A percentile compares a stretch with the other conserved stretches of the same genome.
These are phyloP conservation scores for Candida tetrigidarum DNA, from an alignment of 1,139 yeast genomes.

Conservation along the genomic window DNA sequence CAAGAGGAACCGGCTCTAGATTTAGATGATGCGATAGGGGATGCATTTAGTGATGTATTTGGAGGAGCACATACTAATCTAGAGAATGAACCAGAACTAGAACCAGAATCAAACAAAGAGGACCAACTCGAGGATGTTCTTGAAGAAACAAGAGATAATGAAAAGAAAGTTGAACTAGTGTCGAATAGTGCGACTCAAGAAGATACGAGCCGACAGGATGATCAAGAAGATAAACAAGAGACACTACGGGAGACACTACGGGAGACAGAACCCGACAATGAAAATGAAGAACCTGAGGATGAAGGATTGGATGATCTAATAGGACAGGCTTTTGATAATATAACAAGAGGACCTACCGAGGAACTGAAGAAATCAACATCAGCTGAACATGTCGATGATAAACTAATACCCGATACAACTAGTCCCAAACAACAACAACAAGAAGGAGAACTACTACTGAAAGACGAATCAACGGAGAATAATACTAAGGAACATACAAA, in stretches of 20 bases:
- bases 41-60: background rate
- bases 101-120: background rate
- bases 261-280: background rate
- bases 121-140: slow-evolving; percentile 6
- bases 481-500: background rate
- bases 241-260: background rate
- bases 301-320: slow-evolving; percentile 26
- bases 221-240: background rate
- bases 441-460: background rate
- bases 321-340: slow-evolving; percentile 24
- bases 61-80: background rate
- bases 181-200: background rate
- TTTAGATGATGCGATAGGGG: slow-evolving; percentile 28
- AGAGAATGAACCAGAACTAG: slow-evolving; percentile 1
- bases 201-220: background rate
- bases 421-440: background rate
- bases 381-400: too few species aligned
- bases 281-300: slow-evolving; percentile 5
- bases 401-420: too few species aligned
- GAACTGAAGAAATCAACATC: background rate
- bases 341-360: slow-evolving; percentile 4
- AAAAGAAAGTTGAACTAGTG: background rate
- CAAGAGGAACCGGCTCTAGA: slow-evolving; percentile 12
- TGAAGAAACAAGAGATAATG: background rate
- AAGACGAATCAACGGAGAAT: background rate